These are phyloP conservation scores for Cyclostephanos tholiformis DNA, from an alignment of 108 stramenopile genomes.

Conservation along the genomic window DNA sequence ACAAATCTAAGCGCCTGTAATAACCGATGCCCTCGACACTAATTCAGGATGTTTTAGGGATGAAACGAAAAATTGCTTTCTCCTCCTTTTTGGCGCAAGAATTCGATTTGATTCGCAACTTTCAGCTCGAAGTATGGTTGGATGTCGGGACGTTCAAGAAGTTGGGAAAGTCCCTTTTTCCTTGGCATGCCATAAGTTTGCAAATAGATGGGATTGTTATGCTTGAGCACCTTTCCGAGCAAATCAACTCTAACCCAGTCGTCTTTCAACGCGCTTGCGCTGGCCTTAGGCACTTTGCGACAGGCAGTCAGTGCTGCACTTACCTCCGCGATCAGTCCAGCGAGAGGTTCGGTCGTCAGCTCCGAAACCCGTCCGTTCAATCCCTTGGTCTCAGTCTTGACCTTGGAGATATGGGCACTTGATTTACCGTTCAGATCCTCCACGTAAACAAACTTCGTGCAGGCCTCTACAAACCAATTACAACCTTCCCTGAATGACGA, in stretches of 20 bases:
- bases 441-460: not conserved
- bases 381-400: no score
- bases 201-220: not conserved
- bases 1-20: no score
- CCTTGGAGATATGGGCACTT: not conserved
- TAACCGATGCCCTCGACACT: no score
- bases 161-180: not conserved
- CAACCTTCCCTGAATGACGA: not conserved
- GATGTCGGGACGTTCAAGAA: not conserved
- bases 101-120: not conserved
- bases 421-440: not conserved
- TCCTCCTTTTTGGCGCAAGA: not conserved
- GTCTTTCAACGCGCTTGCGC: not conserved
- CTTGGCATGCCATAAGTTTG: not conserved
- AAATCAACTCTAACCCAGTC: not conserved
- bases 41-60: no score
- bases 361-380: no score
- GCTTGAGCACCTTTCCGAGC: not conserved
- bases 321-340: not conserved
- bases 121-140: not conserved
- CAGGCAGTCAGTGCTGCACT: not conserved
- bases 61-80: no score
- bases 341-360: no score
- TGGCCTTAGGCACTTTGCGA: no score
- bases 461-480: not conserved